Conservation (phyloP, 768 basidiomycete species). For the Xerocomellus dryophilus region DNA sequence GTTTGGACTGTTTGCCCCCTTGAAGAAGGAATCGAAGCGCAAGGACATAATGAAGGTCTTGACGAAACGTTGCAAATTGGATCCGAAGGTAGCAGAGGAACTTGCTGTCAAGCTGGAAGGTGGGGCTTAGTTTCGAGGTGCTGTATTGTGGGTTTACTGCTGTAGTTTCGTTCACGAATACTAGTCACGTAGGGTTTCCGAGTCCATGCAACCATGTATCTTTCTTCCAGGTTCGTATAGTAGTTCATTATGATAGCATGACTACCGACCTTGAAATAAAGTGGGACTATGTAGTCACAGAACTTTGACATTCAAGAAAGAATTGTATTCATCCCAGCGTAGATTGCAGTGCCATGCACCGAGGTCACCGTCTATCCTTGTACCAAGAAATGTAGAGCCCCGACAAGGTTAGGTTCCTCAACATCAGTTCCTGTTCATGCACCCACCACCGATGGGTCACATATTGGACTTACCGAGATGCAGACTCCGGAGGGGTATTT, state of each 20-base stretch:
- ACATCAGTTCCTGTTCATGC: too few relatives aligned
- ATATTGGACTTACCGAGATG: too few relatives aligned
- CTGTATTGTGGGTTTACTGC: not conserved
- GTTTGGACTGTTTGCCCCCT: constrained; percentile 23
- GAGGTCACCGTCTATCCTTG: not conserved
- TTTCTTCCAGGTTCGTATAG: not conserved
- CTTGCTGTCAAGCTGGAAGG: constrained; percentile 20
- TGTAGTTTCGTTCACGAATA: not conserved
- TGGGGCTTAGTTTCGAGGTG: not conserved
- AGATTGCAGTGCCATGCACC: too few relatives aligned
- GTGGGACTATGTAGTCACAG: not conserved
- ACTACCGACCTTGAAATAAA: not conserved
- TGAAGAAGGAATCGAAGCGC: constrained; percentile 21
- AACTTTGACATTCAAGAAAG: not conserved
- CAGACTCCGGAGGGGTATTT: too few relatives aligned
- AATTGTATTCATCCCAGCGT: too few relatives aligned
- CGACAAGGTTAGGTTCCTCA: too few relatives aligned
- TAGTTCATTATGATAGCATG: not conserved
- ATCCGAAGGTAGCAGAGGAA: constrained; percentile 17
- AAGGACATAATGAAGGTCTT: constrained; percentile 26
- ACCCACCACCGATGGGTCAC: too few relatives aligned
- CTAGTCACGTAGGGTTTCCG: not conserved
- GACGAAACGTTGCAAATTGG: constrained; percentile 30
- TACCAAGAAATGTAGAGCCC: not conserved
- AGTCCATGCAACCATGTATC: constrained; percentile 8